Evolutionary conservation across 192 early-diverging fungal genomes (phyloP).

Genomic region (Fimicolochytrium jonesii): DNA sequence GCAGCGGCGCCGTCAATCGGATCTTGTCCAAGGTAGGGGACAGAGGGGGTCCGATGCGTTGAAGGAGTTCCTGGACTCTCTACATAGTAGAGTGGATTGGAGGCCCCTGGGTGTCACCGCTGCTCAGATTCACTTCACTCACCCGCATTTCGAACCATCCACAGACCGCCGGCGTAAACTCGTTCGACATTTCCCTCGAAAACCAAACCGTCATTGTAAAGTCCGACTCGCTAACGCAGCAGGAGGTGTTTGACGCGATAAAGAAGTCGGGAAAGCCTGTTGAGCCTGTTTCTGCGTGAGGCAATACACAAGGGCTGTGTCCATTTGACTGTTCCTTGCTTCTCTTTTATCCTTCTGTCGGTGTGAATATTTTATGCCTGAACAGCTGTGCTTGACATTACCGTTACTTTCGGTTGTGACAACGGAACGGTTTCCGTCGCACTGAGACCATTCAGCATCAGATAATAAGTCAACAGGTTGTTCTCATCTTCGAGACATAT

Average conservation of each 20-base stretch:
- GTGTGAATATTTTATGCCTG: too few species aligned
- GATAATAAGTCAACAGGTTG: too few species aligned
- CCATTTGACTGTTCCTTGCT: neutral
- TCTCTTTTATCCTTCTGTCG: neutral
- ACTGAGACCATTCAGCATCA: too few species aligned
- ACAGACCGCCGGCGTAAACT: conserved; percentile 45
- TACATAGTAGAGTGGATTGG: neutral
- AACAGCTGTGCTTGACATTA: too few species aligned
- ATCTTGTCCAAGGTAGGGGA: conserved; percentile 53
- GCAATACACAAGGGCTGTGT: neutral
- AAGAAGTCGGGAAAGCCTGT: conserved; percentile 50
- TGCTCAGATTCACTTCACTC: neutral
- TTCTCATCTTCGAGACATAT: too few species aligned
- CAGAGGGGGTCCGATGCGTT: neutral
- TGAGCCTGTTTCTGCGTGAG: conserved; percentile 23
- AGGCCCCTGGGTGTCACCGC: neutral
- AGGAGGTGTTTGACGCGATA: conserved; percentile 51
- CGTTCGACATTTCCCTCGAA: conserved; percentile 53
- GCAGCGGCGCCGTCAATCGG: conserved; percentile 68
- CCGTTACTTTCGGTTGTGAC: too few species aligned
- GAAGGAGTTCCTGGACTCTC: neutral
- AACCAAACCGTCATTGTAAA: conserved; percentile 54
- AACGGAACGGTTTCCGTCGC: too few species aligned
- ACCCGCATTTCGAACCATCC: neutral
- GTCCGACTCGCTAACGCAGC: conserved; percentile 37